Percentiles rank a stretch among this genome's conserved stretches.
These are phyloP conservation scores for Termitomyces sp. DNA, from an alignment of 768 basidiomycete species.

Conservation along the genomic window DNA sequence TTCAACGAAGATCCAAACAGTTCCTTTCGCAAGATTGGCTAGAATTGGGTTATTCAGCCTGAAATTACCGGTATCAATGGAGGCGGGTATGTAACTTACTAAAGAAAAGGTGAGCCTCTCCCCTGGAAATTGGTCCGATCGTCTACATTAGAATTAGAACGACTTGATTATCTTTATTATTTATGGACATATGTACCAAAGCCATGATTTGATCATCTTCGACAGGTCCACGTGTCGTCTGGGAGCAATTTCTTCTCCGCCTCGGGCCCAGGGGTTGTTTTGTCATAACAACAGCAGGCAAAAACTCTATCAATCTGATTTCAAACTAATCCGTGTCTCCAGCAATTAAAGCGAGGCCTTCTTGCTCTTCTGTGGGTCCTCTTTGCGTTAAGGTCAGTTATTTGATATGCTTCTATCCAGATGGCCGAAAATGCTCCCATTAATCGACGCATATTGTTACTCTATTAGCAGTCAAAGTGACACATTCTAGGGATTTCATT, in stretches of 20 bases:
- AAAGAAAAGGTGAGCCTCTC: not conserved
- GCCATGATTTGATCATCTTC: conserved; percentile 13
- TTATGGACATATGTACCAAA: not conserved
- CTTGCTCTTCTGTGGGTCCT: conserved; percentile 1
- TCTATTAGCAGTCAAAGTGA: conserved; percentile 16
- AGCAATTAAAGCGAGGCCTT: not conserved
- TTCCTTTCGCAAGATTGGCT: not conserved
- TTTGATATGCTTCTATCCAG: conserved; percentile 6
- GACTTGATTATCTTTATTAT: conserved; percentile 6
- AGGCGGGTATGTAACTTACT: not conserved
- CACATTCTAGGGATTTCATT: conserved; percentile 8
- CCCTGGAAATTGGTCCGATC: conserved; percentile 1
- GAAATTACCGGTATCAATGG: not conserved
- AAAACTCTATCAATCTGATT: conserved; percentile 20
- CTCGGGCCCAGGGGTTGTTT: conserved; percentile 11
- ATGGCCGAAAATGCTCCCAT: conserved; percentile 3
- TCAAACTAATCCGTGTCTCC: conserved; percentile 10
- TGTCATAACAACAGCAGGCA: conserved; percentile 16
- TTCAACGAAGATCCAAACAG: not conserved
- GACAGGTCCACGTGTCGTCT: conserved; percentile 11
- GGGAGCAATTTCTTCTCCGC: conserved; percentile 10
- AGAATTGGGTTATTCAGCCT: too few relatives aligned
- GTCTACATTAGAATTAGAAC: not conserved
- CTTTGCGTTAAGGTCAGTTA: not conserved
- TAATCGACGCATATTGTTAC: conserved; percentile 15